Evolutionary conservation across 2,329 filamentous ascomycete genomes (phyloP), one percentile per base, ranked within the genome.

Genomic region (Diaporthe citrichinensis): DNA sequence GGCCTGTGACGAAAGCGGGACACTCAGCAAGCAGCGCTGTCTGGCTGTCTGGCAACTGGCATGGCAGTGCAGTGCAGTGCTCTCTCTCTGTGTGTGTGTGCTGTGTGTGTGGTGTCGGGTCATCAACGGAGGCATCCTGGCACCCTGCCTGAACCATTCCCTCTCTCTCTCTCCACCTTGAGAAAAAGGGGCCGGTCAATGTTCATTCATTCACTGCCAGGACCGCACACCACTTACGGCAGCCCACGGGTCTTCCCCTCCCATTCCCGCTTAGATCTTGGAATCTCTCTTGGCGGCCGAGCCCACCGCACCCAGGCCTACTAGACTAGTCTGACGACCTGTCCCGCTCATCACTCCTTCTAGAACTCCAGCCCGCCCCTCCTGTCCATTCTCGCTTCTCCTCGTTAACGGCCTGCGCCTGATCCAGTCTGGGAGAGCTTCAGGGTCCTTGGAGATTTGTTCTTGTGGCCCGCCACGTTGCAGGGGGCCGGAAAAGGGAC

Each of bases 401-500:
- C 53, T 73, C 57, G 41, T 34, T 71, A 71, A 53, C 46, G 61
- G 46, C 39, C 73, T 59, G 46, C 71, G 62, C 75, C 57, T 41
- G 58, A 55, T 44, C 59, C 51, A 72, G 41, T 49, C 51, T 51
- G 49, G 49, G 65, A 71, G 74, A 76, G 75, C 75, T 77, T 75
- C 73, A 75, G 75, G 73, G 59, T 44, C 67, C 61, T 74, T 71
- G 41, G 71, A 76, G 73, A 77, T 73, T 76, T 75, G 69, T 67
- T 59, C 71, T 69, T 53, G 61, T 49, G 76, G 72, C 61, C 55
- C 69, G 75, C 73, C 53, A 62, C 25, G 23, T 44, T 73, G 61
- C 75, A 77, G 75, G 75, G 68, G 75, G 69, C 49, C 61, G 39
- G 61, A 65, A 74, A 65, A 69, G 69, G 61, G 69, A 61, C 71